Percentiles rank a stretch among this genome's conserved stretches.
Evolutionary conservation across 2,329 filamentous ascomycete genomes (phyloP).

Genomic region (Scedosporium minutisporum): DNA sequence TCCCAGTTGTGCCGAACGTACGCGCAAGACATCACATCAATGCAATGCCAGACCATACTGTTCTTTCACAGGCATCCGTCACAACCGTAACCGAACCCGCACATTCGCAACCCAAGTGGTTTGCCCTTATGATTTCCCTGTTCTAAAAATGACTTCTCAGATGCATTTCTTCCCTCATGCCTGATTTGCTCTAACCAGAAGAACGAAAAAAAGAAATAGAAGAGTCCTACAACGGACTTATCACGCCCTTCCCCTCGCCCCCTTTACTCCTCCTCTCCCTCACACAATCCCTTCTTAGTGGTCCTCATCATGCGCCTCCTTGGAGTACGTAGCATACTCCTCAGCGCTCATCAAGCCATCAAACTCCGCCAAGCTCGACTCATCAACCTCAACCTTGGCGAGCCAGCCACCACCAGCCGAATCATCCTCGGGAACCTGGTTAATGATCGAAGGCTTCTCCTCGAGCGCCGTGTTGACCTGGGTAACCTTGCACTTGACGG

Average conservation of each 20-base stretch:
- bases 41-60: too few relatives aligned
- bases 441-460: conserved; percentile 79
- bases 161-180: not conserved
- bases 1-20: too few relatives aligned
- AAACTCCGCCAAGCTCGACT: conserved; percentile 55
- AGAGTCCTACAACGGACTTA: not conserved
- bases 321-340: conserved; percentile 68
- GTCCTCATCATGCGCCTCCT: conserved; percentile 15
- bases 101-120: too few relatives aligned
- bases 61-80: too few relatives aligned
- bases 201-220: not conserved
- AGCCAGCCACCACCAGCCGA: conserved; percentile 78
- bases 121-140: not conserved
- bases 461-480: conserved; percentile 67
- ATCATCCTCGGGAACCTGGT: conserved; percentile 76
- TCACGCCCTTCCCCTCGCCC: not conserved
- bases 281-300: too few relatives aligned
- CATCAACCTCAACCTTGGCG: conserved; percentile 71
- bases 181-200: not conserved
- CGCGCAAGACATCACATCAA: too few relatives aligned
- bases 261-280: not conserved
- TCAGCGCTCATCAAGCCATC: conserved; percentile 68
- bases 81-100: too few relatives aligned
- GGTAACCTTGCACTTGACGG: conserved; percentile 66
- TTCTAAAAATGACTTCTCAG: not conserved